Percentiles rank a stretch among this genome's conserved stretches.
Conservation (phyloP, 768 basidiomycete species). For the Neoboletus brunneissimus region DNA sequence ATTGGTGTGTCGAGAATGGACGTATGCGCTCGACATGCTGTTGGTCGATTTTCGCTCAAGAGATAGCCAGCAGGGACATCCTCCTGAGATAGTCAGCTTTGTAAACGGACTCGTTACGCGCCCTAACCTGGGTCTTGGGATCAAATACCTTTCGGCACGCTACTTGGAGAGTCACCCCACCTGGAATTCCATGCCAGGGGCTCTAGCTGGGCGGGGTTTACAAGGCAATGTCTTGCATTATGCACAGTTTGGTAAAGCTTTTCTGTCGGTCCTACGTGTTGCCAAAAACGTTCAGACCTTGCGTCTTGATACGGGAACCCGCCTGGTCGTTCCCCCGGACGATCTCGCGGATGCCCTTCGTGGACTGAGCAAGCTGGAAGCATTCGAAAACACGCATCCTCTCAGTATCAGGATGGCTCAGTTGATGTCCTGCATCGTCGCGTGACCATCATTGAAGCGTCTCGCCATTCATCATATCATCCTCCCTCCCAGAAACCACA, state of each 20-base stretch:
- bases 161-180: background rate
- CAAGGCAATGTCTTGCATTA: background rate
- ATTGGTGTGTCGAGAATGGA: too few species aligned
- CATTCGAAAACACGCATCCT: background rate
- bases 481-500: background rate
- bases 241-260: background rate
- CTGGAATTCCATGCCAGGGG: too few species aligned
- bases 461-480: background rate
- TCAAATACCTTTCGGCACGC: constrained; percentile 5
- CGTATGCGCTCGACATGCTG: constrained; percentile 6
- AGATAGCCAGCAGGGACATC: background rate
- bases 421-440: background rate
- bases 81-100: constrained; percentile 7
- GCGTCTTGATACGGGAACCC: background rate
- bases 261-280: background rate
- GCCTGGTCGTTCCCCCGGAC: background rate
- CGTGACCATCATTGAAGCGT: constrained; percentile 9
- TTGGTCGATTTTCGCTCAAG: constrained; percentile 10
- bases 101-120: background rate
- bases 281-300: background rate
- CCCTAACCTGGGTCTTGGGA: constrained; percentile 1
- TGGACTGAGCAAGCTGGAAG: background rate
- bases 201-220: too few species aligned
- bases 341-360: background rate
- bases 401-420: background rate